These are phyloP conservation scores for Cenococcum geophilum DNA, from an alignment of 495 filamentous ascomycete species.

Conservation along the genomic window DNA sequence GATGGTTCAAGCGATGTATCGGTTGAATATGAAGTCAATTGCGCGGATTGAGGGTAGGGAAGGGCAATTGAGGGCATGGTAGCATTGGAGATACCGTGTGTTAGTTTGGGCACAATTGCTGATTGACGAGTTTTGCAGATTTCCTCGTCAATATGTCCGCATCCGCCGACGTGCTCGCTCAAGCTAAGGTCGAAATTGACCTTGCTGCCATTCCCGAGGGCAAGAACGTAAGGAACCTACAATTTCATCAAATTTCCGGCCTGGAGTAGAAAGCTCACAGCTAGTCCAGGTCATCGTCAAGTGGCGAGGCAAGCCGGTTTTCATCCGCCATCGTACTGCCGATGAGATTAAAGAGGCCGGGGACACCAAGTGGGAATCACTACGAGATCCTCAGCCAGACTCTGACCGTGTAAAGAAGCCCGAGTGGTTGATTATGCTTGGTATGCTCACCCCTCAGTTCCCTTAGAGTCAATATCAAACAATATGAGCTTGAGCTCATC, in stretches of 20 bases:
- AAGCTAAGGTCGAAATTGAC: slow-evolving; percentile 99
- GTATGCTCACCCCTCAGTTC: slow-evolving; percentile 44
- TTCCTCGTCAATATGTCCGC: slow-evolving; percentile 99
- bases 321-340: slow-evolving; percentile 95
- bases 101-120: neutral
- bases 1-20: neutral
- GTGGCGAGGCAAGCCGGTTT: slow-evolving; percentile 99
- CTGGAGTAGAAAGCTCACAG: slow-evolving; percentile 18
- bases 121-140: slow-evolving; percentile 51
- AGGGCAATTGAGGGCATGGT: slow-evolving; percentile 13
- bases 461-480: neutral
- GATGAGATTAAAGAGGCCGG: slow-evolving; percentile 56
- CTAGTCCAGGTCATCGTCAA: slow-evolving; percentile 85
- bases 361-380: slow-evolving; percentile 54
- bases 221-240: slow-evolving; percentile 77
- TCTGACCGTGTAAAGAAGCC: slow-evolving; percentile 92
- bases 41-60: neutral
- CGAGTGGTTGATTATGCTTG: slow-evolving; percentile 99
- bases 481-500: neutral
- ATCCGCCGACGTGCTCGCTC: slow-evolving; percentile 95
- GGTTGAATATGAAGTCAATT: neutral
- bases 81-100: neutral
- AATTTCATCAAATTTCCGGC: neutral
- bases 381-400: slow-evolving; percentile 90
- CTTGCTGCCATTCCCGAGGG: slow-evolving; percentile 89